Base-by-base conservation (phyloP, 257 asterid species). In the Asclepias syriaca region DNA sequence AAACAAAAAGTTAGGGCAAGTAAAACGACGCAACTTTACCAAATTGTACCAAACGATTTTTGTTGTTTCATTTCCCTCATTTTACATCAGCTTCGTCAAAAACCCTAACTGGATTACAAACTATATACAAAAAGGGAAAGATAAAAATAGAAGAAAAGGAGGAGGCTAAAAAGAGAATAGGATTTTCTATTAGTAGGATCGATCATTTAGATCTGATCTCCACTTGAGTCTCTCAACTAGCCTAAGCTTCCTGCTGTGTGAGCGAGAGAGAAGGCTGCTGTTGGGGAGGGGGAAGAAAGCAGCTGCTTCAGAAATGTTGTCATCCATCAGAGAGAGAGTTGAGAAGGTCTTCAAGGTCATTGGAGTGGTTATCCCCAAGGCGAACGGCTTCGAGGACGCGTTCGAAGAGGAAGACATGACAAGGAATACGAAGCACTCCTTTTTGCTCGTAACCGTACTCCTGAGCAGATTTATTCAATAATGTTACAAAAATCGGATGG, bases 371-470 rank as follows among this genome's bases (percentile, higher is more conserved):
- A 19, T 77, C 81, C 67, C 89, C 91, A 60, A 81, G 55, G 8
- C 95, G 85, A 8, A 92, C 80, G 59, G 95, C 84, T 72, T 92
- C 96, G 6, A 92, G 90, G 72, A 88, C 94, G 69, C 96, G 90
- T 77, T 90, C 96, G 82, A 92, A 92, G 75, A 90, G 76, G 72
- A 81, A 78, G 1, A 90, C 96, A 68, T 81, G 91, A 79, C 98
- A 92, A 21, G 98, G 97, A 74, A 92, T 90, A 46, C 96, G 88
- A 6, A 92, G 86, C 72, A 81, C 98, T 64, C 98, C 98, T 70
- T 79, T 64, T 70, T 92, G 98, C 75, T 87, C 87, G 84, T 92
- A 92, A 0, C 98, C 98, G 78, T 92, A 92, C 80, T 88, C 98
- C 70, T 81, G 86, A 45, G 98, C 98, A 15, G 98, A 92, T 73